Conservation (phyloP, 176 grass and related monocot species). For the Oryza punctata region DNA sequence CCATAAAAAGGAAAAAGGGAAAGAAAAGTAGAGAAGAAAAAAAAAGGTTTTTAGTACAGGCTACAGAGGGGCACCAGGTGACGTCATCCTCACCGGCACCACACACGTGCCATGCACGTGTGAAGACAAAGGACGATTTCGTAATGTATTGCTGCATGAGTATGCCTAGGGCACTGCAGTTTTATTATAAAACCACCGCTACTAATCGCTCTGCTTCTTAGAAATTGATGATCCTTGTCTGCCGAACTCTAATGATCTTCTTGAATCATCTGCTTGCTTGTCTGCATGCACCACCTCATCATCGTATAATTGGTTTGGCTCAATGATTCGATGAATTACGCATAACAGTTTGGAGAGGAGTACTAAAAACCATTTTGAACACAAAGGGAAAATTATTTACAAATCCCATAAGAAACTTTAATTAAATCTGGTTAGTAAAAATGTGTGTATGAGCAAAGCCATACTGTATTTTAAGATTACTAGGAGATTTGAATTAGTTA, state of each 20-base stretch:
- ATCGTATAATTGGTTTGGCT: too few relatives aligned
- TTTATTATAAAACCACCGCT: background rate
- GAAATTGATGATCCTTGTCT: background rate
- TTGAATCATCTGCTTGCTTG: too few relatives aligned
- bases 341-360: too few relatives aligned
- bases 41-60: background rate
- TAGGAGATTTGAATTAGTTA: too few relatives aligned
- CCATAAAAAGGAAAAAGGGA: slow-evolving; percentile 38
- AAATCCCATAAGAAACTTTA: too few relatives aligned
- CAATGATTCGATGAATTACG: too few relatives aligned
- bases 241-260: background rate
- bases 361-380: too few relatives aligned
- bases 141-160: background rate
- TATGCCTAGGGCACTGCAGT: background rate
- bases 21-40: slow-evolving; percentile 23
- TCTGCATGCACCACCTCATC: too few relatives aligned
- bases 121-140: slow-evolving; percentile 29
- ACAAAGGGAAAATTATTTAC: too few relatives aligned
- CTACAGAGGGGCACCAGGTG: background rate
- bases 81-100: slow-evolving; percentile 49
- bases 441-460: too few relatives aligned
- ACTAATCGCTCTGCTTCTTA: background rate
- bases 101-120: slow-evolving; percentile 62
- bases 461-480: too few relatives aligned
- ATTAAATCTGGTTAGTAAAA: too few relatives aligned